Base-by-base conservation (phyloP, 495 filamentous ascomycete species). In the Aspergillus campestris region DNA sequence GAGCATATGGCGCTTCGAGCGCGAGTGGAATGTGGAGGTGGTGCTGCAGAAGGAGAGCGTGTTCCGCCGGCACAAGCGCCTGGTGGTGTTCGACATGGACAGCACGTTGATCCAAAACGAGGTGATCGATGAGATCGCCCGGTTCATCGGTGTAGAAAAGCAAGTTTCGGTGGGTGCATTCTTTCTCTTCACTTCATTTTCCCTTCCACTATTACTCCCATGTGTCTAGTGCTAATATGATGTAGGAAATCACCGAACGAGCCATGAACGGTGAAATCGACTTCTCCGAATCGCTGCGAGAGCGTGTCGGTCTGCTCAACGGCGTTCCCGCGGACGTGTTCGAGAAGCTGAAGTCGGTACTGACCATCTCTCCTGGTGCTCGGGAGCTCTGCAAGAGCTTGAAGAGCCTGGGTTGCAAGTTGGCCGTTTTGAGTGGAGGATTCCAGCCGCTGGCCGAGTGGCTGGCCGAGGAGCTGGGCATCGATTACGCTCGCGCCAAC, bases 181-280 rank as follows among this genome's bases (percentile, higher is more conserved):
- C n/a, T 43, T 33, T 10, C 31, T 40, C 38, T 33, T 36, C 24
- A 24, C 28, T 36, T 8, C 32, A 45, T 31, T 44, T 40, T 35
- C 38, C 38, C 39, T 64, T 78, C 1, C 66, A n/a, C n/a, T n/a
- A n/a, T n/a, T n/a, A n/a, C n/a, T n/a, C n/a, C n/a, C n/a, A n/a
- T n/a, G n/a, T 71, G 13, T 13, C 5, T 10, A n/a, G n/a, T 32
- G 45, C 50, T 57, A 39, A 62, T 35, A 6, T 31, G 18, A 12
- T n/a, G 28, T 31, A 73, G 67, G 80, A 80, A 49, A 95, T 98
- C 59, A 98, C 92, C 4, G 81, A 80, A 38, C 82, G 87, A 12
- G 91, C 92, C 28, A 98, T 98, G 92, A 82, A 90, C 50, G 92
- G 92, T 37, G 92, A 97, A 60, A 73, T 95, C n/a, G 91, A 97